Conservation (phyloP, 768 basidiomycete genomes). For the Baorangia bicolor region DNA sequence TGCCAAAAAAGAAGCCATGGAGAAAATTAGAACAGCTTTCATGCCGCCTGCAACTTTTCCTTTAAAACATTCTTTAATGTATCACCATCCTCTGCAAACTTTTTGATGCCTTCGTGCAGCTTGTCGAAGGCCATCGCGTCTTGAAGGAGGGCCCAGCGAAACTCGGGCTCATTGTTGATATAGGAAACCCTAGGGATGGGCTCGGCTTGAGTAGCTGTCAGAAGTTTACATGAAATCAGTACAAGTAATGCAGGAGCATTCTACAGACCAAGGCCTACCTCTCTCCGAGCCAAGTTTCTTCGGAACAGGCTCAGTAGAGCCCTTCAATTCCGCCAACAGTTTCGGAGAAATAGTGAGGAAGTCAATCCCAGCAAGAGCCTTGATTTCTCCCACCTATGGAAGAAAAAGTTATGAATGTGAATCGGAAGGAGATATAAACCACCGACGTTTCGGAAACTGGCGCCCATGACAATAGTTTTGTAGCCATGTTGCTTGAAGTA, state of each 20-base stretch:
- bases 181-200: conserved; percentile 76
- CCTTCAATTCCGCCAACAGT: conserved; percentile 87
- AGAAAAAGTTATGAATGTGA: background rate
- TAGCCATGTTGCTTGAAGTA: conserved; percentile 98
- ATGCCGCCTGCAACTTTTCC: conserved; percentile 46
- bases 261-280: conserved; percentile 41
- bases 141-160: conserved; percentile 88
- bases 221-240: background rate
- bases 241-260: no score
- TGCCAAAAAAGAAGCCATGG: background rate
- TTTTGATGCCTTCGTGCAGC: conserved; percentile 94
- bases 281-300: conserved; percentile 72
- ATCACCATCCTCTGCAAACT: conserved; percentile 92
- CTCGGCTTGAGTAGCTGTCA: conserved; percentile 53
- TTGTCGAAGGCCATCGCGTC: conserved; percentile 96
- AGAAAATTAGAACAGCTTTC: background rate
- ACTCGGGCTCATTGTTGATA: conserved; percentile 88
- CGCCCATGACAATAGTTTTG: conserved; percentile 99
- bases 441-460: conserved; percentile 93
- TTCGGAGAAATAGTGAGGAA: conserved; percentile 91
- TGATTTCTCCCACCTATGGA: conserved; percentile 82
- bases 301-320: conserved; percentile 67
- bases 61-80: conserved; percentile 79
- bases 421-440: background rate
- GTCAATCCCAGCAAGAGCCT: conserved; percentile 89